Evolutionary conservation across 768 basidiomycete species (phyloP).

Genomic region (Podaxis sp.): DNA sequence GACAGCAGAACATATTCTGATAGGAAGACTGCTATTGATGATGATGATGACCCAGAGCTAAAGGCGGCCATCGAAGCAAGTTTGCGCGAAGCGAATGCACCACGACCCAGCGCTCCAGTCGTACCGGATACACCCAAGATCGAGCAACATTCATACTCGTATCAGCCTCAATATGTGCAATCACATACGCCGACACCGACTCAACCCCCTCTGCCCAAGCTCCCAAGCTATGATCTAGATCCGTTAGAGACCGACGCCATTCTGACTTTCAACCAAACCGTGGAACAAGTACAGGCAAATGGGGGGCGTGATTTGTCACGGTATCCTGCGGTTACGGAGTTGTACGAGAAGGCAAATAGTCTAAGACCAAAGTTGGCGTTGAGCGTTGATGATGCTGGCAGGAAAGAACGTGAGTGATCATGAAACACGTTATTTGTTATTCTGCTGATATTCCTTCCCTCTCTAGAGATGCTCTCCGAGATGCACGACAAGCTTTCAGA

Average conservation of each 20-base stretch:
- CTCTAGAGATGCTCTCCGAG: slow-evolving; percentile 78
- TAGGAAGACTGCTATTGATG: slow-evolving; percentile 31
- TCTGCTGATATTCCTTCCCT: slow-evolving; percentile 2
- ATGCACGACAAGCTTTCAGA: slow-evolving; percentile 95
- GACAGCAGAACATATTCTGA: slow-evolving; percentile 48
- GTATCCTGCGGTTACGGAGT: slow-evolving; percentile 81
- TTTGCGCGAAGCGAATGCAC: slow-evolving; percentile 79
- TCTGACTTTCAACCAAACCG: slow-evolving; percentile 86
- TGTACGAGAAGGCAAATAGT: slow-evolving; percentile 81
- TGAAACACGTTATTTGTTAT: background rate
- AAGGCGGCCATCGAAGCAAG: slow-evolving; percentile 95
- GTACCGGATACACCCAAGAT: slow-evolving; percentile 51
- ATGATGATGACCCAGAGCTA: slow-evolving; percentile 92
- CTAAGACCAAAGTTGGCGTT: slow-evolving; percentile 80
- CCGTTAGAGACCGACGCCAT: slow-evolving; percentile 84
- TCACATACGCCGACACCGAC: slow-evolving; percentile 41
- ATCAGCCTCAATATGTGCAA: slow-evolving; percentile 42
- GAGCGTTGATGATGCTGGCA: slow-evolving; percentile 79
- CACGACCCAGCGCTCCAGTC: slow-evolving; percentile 76
- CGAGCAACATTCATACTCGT: slow-evolving; percentile 39
- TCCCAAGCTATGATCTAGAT: slow-evolving; percentile 80
- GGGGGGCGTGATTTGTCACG: slow-evolving; percentile 76
- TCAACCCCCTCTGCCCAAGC: slow-evolving; percentile 46
- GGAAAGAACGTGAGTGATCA: slow-evolving; percentile 71
- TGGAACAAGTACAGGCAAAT: slow-evolving; percentile 79